These are phyloP conservation scores for Curvularia verruculosa DNA, from an alignment of 2,329 filamentous ascomycete genomes.

Conservation along the genomic window DNA sequence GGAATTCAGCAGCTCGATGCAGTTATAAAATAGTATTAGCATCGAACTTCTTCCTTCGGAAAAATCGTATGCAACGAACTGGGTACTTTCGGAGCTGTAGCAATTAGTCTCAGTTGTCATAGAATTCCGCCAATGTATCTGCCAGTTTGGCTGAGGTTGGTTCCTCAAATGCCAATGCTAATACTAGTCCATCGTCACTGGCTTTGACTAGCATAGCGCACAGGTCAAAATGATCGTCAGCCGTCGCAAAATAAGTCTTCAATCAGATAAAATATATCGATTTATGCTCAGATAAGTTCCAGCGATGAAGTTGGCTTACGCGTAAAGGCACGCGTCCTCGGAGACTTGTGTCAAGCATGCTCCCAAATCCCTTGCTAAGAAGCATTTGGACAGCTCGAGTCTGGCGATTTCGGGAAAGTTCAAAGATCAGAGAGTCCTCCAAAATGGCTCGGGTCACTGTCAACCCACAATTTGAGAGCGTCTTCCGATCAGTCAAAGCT, in stretches of 20 bases:
- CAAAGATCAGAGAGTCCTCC: conserved; percentile 21
- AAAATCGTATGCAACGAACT: background rate
- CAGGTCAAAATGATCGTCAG: background rate
- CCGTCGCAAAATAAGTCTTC: background rate
- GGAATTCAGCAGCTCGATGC: background rate
- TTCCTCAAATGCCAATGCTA: background rate
- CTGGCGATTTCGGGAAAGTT: conserved; percentile 17
- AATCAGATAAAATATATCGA: background rate
- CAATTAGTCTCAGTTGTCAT: background rate
- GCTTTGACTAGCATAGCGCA: conserved; percentile 1
- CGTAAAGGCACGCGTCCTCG: background rate
- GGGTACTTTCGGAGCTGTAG: background rate
- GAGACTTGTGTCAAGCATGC: conserved; percentile 21
- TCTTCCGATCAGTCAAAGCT: background rate
- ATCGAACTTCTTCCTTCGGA: background rate
- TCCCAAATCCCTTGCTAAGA: conserved; percentile 13
- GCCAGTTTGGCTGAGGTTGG: background rate
- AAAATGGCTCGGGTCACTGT: conserved; percentile 7
- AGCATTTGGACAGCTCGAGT: conserved; percentile 20
- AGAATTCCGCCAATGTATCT: background rate
- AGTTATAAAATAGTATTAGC: background rate
- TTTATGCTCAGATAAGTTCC: background rate
- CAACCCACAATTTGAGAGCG: background rate
- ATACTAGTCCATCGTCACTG: background rate
- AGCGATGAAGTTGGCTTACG: background rate